A percentile compares a stretch with the other conserved stretches of the same genome.
Conservation (phyloP, 2,329 filamentous ascomycete species). For the Pseudogymnoascus sp. region DNA sequence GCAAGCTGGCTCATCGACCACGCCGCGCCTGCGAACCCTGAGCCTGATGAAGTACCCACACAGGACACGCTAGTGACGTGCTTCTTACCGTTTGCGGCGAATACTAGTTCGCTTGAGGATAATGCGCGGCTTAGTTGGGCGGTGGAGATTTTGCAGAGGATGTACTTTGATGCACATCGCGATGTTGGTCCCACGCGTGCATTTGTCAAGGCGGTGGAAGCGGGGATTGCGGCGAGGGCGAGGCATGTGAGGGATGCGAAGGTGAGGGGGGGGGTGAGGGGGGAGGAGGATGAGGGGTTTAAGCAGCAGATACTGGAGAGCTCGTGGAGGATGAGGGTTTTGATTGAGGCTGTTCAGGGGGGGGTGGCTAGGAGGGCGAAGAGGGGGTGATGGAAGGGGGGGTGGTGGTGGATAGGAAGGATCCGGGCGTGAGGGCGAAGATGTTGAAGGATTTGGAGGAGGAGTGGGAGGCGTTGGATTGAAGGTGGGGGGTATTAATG, state of each 20-base stretch:
- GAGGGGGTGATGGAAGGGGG: slow-evolving; percentile 18
- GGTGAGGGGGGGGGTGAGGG: neutral
- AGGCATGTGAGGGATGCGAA: slow-evolving; percentile 12
- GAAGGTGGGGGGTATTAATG: neutral
- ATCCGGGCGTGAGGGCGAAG: neutral
- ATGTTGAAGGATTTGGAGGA: neutral
- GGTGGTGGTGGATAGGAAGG: slow-evolving; percentile 15
- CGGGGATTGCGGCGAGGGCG: slow-evolving; percentile 43
- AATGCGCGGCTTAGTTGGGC: slow-evolving; percentile 50
- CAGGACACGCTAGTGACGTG: slow-evolving; percentile 41
- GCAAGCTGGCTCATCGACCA: slow-evolving; percentile 37
- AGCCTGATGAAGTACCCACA: slow-evolving; percentile 35
- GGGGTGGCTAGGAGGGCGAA: slow-evolving; percentile 34
- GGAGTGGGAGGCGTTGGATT: neutral
- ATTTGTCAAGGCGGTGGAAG: slow-evolving; percentile 38
- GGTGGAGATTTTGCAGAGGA: slow-evolving; percentile 42
- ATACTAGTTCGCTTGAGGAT: slow-evolving; percentile 36
- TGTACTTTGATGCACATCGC: slow-evolving; percentile 32
- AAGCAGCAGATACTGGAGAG: neutral
- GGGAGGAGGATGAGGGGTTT: neutral
- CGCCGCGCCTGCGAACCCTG: slow-evolving; percentile 30
- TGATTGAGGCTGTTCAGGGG: slow-evolving; percentile 20
- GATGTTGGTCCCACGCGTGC: slow-evolving; percentile 13
- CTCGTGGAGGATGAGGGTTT: neutral
- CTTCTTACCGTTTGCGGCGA: slow-evolving; percentile 46